Base-by-base conservation (phyloP, 2,329 filamentous ascomycete genomes). In the Dactylellina leptospora region DNA sequence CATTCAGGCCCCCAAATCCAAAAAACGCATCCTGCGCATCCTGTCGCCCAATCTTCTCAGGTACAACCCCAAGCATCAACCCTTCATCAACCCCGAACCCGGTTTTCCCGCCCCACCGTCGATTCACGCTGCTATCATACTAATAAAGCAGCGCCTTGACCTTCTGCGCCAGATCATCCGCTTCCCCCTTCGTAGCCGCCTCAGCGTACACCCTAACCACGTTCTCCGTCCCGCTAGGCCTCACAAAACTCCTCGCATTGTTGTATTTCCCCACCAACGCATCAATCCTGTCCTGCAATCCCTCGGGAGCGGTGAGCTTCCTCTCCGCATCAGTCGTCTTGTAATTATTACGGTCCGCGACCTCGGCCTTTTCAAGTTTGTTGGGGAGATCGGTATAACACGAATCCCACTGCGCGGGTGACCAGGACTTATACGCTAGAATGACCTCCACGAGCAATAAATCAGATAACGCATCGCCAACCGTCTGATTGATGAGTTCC, bases 401-500 rank as follows among this genome's bases (percentile, higher is more conserved):
- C 75, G 87, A 86, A 74, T 93, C 88, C 95, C 95, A 99, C 79
- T 97, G 92, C 79, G 89, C 88, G 47, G 92, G 88, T 23, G 86
- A 88, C 93, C 93, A 99, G 75, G 85, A 85, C 83, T 97, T 97
- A 85, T 97, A 92, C 4, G 95, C 93, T 40, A 99, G 88, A 75
- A 97, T 95, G 30, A 93, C 91, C 81, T 99, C 95, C 38, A 97
- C 93, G 78, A 99, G 88, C 47, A 99, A 86, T 85, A 97, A 90
- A 81, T 99, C 95, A 0, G 92, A 96, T 64, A 99, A 86, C 48
- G 95, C 95, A 79, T 99, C 95, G 58, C 95, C 95, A 48, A 97
- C 93, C 0, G 95, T 95, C 83, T 99, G 95, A 84, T 99, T 99
- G 83, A 99, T 96, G 74, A 99, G 85, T 76, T 97, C 91, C 54